Evolutionary conservation across 805 yeast genomes (phyloP), one percentile per base, ranked within the genome.

Genomic region (Myxozyma lipomycoides): DNA sequence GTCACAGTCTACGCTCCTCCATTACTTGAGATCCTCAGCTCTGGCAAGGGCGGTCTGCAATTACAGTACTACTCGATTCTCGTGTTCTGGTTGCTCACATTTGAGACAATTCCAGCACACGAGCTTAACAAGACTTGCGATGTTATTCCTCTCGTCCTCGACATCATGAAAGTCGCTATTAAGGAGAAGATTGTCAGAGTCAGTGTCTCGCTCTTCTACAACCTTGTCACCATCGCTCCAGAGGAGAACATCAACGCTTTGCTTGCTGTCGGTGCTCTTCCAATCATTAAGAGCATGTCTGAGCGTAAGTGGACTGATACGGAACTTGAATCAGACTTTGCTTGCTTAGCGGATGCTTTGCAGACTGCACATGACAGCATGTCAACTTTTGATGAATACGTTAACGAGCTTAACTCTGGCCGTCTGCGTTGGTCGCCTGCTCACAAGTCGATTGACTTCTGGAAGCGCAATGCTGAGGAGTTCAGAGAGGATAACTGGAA

Each of bases 301-400:
- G 91, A 86, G 54, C 76, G 98, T 63, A 93, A 93, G 69, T 90
- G 95, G 83, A 84, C 95, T 4, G 98, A 93, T 67, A 93, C 87
- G 56, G 98, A 93, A 67, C 78, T 93, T 61, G 78, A 85, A 42
- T 73, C 72, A 18, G 97, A 89, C 66, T 77, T 93, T 60, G 73
- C 71, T 21, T 66, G 70, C 28, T 73, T 93, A 58, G 71, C 75
- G 51, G 79, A 74, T 32, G 72, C 73, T n/a, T 76, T 91, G 58
- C 81, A 80, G 56, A 84, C 81, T 25, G 83, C 87, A 43, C 89
- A 84, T 55, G 78, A 82, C 43, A 81, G 79, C 59, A 78, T 93
- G 73, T 84, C 97, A 3, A 88, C 95, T 1, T 86, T 91, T 67
- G 98, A 93, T 64, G 96, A 90, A 67, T 93, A 91, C 67, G 74